These are phyloP conservation scores for Ascochyta rabiei DNA, from an alignment of 2,329 filamentous ascomycete genomes.

Conservation along the genomic window DNA sequence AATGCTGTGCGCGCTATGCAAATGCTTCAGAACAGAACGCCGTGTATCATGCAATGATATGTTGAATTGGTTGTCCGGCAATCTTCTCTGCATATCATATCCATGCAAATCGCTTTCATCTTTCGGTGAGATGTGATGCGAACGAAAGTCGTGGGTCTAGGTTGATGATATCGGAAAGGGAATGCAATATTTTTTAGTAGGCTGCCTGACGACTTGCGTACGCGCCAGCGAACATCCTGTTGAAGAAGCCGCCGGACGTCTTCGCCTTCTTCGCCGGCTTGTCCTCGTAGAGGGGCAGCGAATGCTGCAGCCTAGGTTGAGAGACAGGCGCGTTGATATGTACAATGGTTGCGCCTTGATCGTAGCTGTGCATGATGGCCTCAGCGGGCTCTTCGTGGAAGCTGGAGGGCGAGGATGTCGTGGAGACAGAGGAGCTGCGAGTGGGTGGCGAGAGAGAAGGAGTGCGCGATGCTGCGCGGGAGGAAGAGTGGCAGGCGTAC, in stretches of 20 bases:
- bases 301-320: conserved; percentile 31
- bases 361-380: conserved; percentile 49
- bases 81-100: conserved; percentile 18
- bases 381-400: conserved; percentile 36
- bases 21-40: conserved; percentile 18
- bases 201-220: conserved; percentile 36
- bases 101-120: conserved; percentile 17
- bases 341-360: conserved; percentile 52
- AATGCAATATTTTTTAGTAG: conserved; percentile 40
- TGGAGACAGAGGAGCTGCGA: conserved; percentile 46
- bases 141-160: conserved; percentile 27
- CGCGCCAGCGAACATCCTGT: conserved; percentile 43
- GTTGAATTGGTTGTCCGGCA: conserved; percentile 18
- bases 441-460: conserved; percentile 57
- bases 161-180: conserved; percentile 34
- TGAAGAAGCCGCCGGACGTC: conserved; percentile 47
- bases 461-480: conserved; percentile 52
- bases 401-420: conserved; percentile 43
- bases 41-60: conserved; percentile 17
- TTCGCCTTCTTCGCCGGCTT: conserved; percentile 50
- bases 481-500: conserved; percentile 37
- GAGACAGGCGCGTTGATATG: conserved; percentile 42
- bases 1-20: conserved; percentile 20
- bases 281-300: conserved; percentile 47
- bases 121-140: conserved; percentile 24